A percentile compares a stretch with the other conserved stretches of the same genome.
Evolutionary conservation across 371 early-diverging fungal species (phyloP).

Genomic region (Rhizopus stolonifer): DNA sequence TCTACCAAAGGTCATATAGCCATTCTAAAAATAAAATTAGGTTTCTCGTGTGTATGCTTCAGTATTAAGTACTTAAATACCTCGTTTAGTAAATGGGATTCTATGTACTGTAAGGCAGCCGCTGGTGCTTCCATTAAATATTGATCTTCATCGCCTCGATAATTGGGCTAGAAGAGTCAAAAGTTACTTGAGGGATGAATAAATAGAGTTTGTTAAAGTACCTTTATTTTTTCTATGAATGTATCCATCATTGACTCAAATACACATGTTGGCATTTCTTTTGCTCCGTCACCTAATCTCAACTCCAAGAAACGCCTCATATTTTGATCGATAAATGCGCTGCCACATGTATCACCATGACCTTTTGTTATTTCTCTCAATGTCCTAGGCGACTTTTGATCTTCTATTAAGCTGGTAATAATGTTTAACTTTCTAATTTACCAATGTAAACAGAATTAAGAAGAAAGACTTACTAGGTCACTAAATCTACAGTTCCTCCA

Average conservation of each 20-base stretch:
- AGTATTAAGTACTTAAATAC: constrained; percentile 9
- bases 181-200: no score
- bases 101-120: constrained; percentile 14
- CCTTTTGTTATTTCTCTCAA: constrained; percentile 59
- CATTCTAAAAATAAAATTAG: constrained; percentile 48
- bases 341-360: constrained; percentile 58
- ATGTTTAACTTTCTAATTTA: not conserved
- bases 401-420: constrained; percentile 7
- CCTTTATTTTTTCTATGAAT: constrained; percentile 50
- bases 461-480: constrained; percentile 19
- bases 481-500: constrained; percentile 39
- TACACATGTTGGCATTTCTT: constrained; percentile 52
- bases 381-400: constrained; percentile 20
- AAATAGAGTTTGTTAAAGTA: constrained; percentile 53
- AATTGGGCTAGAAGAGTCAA: no score
- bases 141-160: constrained; percentile 53
- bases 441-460: not conserved
- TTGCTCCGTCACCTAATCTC: constrained; percentile 42
- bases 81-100: constrained; percentile 18
- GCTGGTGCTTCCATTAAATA: constrained; percentile 30
- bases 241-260: constrained; percentile 58
- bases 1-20: constrained; percentile 47
- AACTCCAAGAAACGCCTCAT: constrained; percentile 55
- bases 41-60: not conserved
- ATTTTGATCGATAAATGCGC: constrained; percentile 57